Conservation (phyloP, 257 asterid species). For the Fraxinus quadrangulata region DNA sequence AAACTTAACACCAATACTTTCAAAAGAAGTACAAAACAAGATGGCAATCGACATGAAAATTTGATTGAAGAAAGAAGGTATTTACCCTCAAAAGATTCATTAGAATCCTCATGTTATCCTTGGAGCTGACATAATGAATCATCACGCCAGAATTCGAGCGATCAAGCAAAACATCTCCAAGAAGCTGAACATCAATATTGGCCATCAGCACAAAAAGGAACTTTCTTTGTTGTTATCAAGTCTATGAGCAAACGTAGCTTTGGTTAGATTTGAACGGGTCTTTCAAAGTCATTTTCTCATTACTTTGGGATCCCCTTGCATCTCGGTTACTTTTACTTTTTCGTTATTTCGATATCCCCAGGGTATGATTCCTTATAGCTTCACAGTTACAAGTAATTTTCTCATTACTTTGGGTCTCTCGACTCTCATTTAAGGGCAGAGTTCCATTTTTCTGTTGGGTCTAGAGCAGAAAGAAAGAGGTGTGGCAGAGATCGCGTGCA, state of each 20-base stretch:
- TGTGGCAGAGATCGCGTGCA: too few relatives aligned
- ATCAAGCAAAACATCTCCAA: slow-evolving; percentile 88
- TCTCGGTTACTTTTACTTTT: too few relatives aligned
- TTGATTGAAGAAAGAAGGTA: background rate
- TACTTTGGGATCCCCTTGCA: too few relatives aligned
- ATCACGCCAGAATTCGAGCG: slow-evolving; percentile 73
- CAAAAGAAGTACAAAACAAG: background rate
- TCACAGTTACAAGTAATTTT: too few relatives aligned
- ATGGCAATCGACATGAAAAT: background rate
- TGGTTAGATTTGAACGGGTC: background rate
- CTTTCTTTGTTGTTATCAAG: background rate
- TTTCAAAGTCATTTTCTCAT: too few relatives aligned
- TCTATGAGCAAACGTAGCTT: background rate
- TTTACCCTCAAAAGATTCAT: slow-evolving; percentile 93
- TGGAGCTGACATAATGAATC: slow-evolving; percentile 80
- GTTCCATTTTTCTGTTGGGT: too few relatives aligned
- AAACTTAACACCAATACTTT: too few relatives aligned
- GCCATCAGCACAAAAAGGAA: slow-evolving; percentile 7
- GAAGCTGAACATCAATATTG: slow-evolving; percentile 48
- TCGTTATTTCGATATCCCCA: too few relatives aligned
- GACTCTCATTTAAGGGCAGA: too few relatives aligned
- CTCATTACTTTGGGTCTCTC: too few relatives aligned
- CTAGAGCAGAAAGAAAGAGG: too few relatives aligned
- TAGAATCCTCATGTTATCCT: slow-evolving; percentile 61
- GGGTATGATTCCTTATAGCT: too few relatives aligned